These are phyloP conservation scores for Galerina sulciceps DNA, from an alignment of 768 basidiomycete genomes.

Conservation along the genomic window DNA sequence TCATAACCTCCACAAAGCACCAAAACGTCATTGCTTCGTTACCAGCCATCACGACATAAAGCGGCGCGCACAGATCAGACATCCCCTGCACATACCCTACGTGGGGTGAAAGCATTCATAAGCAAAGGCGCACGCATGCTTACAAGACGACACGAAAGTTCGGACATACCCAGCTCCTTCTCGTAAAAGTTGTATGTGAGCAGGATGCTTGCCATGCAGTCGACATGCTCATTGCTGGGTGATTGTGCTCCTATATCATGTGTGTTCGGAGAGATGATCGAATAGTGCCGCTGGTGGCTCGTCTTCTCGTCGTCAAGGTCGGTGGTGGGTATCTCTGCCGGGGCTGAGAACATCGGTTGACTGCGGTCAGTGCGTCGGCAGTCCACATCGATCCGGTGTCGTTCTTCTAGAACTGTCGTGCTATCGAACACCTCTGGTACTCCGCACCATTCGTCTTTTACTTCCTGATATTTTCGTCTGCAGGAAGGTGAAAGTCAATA, in stretches of 20 bases:
- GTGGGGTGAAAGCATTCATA: constrained; percentile 1
- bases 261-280: constrained; percentile 76
- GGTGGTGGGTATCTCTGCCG: constrained; percentile 35
- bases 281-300: constrained; percentile 53
- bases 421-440: constrained; percentile 82
- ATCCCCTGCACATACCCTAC: constrained; percentile 97
- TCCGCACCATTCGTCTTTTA: constrained; percentile 85
- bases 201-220: constrained; percentile 82
- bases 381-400: constrained; percentile 96
- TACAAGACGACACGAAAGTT: constrained; percentile 1
- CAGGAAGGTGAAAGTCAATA: constrained; percentile 9
- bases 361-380: constrained; percentile 94
- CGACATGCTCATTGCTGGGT: constrained; percentile 89
- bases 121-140: constrained; percentile 3
- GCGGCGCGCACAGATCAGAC: constrained; percentile 93
- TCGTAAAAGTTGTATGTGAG: constrained; percentile 92
- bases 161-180: constrained; percentile 76
- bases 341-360: constrained; percentile 83
- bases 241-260: constrained; percentile 85
- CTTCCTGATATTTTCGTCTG: constrained; percentile 69
- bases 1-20: constrained; percentile 96
- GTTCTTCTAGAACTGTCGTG: constrained; percentile 84
- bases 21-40: constrained; percentile 94
- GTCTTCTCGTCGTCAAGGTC: constrained; percentile 56
- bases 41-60: constrained; percentile 89